A percentile compares a stretch with the other conserved stretches of the same genome.
These are phyloP conservation scores for Chenopodium quinoa DNA, from an alignment of 148 eudicot genomes.

Conservation along the genomic window DNA sequence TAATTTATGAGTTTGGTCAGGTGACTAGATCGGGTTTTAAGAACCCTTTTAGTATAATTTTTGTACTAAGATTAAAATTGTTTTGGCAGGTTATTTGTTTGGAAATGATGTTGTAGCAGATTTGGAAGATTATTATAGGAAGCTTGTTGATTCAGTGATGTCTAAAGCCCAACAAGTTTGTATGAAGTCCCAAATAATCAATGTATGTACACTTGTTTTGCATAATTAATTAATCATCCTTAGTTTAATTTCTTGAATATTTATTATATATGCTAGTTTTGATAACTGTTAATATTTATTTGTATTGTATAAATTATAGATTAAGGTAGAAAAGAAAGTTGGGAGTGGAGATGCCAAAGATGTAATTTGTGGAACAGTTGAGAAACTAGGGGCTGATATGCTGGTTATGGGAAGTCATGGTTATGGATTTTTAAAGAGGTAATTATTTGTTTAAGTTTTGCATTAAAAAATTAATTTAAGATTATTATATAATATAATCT, in stretches of 20 bases:
- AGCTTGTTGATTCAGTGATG: slow-evolving; percentile 69
- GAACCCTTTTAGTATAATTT: not conserved
- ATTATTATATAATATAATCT: too few species aligned
- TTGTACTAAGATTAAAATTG: not conserved
- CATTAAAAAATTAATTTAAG: too few species aligned
- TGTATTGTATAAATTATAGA: slow-evolving; percentile 24
- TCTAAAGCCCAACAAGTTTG: slow-evolving; percentile 58
- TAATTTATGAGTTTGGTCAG: too few species aligned
- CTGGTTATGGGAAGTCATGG: slow-evolving; percentile 89
- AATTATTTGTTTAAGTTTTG: too few species aligned
- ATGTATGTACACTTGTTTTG: slow-evolving; percentile 10
- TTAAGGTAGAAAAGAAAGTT: slow-evolving; percentile 64
- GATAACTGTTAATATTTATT: too few species aligned
- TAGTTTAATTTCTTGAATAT: too few species aligned
- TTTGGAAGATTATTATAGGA: slow-evolving; percentile 56
- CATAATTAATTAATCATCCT: not conserved
- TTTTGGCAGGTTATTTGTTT: slow-evolving; percentile 43
- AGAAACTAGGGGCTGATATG: slow-evolving; percentile 57
- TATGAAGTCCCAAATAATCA: slow-evolving; percentile 33
- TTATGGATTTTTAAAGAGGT: slow-evolving; percentile 83
- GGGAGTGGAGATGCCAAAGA: slow-evolving; percentile 77
- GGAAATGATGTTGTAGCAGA: slow-evolving; percentile 57
- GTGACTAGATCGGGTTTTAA: too few species aligned
- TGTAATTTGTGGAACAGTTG: slow-evolving; percentile 63
- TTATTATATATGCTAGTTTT: too few species aligned